These are phyloP conservation scores for Azolla pinnata DNA, from an alignment of 75 land plant species.

Conservation along the genomic window DNA sequence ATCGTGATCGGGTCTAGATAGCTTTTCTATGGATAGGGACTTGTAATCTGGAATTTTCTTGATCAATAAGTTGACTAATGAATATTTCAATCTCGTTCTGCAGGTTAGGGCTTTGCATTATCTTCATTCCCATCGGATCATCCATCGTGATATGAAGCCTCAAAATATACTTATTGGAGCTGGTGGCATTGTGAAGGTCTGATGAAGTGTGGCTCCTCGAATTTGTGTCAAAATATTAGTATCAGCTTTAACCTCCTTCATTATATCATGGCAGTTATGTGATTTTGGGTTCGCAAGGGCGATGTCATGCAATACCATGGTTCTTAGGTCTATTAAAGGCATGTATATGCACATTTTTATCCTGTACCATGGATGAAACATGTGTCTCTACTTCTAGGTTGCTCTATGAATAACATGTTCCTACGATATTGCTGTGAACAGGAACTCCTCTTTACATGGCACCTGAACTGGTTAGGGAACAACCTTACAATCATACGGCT, in stretches of 20 bases:
- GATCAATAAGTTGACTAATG: too few relatives aligned
- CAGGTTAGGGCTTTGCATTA: conserved; percentile 93
- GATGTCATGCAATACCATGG: conserved; percentile 98
- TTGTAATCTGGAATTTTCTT: too few relatives aligned
- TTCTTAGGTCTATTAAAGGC: conserved; percentile 94
- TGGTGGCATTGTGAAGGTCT: conserved; percentile 88
- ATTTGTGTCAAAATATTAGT: not conserved
- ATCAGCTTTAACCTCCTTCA: not conserved
- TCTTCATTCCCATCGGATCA: conserved; percentile 91
- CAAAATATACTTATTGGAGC: conserved; percentile 96
- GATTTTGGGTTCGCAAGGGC: conserved; percentile 99
- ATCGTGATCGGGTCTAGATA: too few relatives aligned
- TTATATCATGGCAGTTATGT: conserved; percentile 58
- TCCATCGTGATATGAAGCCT: conserved; percentile 99
- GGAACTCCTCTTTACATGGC: conserved; percentile 99
- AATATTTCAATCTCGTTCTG: too few relatives aligned
- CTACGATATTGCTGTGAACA: conserved; percentile 9
- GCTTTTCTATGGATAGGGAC: too few relatives aligned
- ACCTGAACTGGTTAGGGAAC: conserved; percentile 93
- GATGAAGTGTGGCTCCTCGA: not conserved
- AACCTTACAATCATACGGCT: conserved; percentile 97
- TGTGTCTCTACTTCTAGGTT: not conserved
- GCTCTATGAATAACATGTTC: not conserved
- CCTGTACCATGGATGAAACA: too few relatives aligned
- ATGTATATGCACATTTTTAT: not conserved